phyloP scores from a whole-genome alignment of 108 stramenopile species.

The Nitzschia sp. region DNA sequence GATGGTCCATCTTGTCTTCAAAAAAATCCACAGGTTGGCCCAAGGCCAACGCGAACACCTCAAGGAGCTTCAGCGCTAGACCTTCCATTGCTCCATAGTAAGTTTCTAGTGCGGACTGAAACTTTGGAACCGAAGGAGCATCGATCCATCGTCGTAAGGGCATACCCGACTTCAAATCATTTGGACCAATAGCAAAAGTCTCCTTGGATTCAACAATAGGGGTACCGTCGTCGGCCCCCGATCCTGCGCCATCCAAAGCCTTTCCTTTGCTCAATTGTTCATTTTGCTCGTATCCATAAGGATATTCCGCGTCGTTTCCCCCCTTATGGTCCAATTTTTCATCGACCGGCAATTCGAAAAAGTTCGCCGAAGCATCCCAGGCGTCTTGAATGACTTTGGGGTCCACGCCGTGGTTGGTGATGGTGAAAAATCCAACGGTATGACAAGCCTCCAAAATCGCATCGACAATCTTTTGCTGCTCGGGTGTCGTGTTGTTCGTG shows the following conservation, averaged over 20 bases:
- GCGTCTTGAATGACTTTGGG: constrained; percentile 32
- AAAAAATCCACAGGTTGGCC: constrained; percentile 48
- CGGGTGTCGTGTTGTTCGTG: not conserved
- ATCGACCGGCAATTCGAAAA: constrained; percentile 63
- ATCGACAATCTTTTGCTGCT: constrained; percentile 38
- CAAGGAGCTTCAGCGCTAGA: constrained; percentile 52
- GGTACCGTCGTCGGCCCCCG: constrained; percentile 9
- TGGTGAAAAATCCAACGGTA: constrained; percentile 78
- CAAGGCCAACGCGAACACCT: constrained; percentile 74
- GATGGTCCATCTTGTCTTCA: constrained; percentile 61
- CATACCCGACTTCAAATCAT: constrained; percentile 55
- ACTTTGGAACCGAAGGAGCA: constrained; percentile 23
- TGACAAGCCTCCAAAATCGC: constrained; percentile 57
- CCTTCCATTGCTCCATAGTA: constrained; percentile 78
- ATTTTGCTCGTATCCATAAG: constrained; percentile 74
- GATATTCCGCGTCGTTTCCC: constrained; percentile 52
- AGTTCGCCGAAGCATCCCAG: constrained; percentile 51
- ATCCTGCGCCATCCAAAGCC: constrained; percentile 25
- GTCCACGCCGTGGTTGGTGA: constrained; percentile 64
- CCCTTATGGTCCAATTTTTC: constrained; percentile 49
- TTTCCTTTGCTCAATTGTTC: constrained; percentile 55
- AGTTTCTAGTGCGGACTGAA: constrained; percentile 34
- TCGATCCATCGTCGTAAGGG: constrained; percentile 55
- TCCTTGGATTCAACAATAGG: constrained; percentile 70
- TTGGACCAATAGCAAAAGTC: constrained; percentile 81